A percentile compares a stretch with the other conserved stretches of the same genome.
Conservation (phyloP, 2,329 filamentous ascomycete genomes). For the Fusarium sterilihyphosum region DNA sequence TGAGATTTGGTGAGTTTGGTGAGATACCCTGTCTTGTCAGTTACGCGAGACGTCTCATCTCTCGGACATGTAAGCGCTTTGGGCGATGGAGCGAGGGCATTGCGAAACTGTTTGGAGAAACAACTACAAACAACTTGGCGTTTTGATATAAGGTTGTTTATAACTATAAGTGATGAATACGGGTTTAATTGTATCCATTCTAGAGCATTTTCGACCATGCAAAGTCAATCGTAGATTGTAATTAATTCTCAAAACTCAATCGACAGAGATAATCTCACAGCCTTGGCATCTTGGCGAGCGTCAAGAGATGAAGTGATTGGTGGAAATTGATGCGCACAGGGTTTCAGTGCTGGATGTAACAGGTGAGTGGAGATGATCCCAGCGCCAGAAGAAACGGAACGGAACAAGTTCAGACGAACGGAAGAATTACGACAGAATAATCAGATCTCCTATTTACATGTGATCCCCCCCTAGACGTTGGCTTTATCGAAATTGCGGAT, state of each 20-base stretch:
- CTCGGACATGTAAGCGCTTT: constrained; percentile 30
- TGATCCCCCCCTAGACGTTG: background rate
- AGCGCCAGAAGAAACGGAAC: background rate
- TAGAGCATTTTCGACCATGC: background rate
- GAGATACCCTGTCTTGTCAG: constrained; percentile 24
- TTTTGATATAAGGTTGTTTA: background rate
- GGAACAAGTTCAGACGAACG: constrained; percentile 19
- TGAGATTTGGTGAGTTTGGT: constrained; percentile 1
- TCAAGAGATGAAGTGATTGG: constrained; percentile 13
- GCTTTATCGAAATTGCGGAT: constrained; percentile 13
- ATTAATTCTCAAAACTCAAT: constrained; percentile 2
- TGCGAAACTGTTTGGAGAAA: background rate
- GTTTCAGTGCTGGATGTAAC: constrained; percentile 31
- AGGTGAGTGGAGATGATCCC: constrained; percentile 36
- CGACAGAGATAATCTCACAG: background rate
- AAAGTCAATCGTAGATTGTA: constrained; percentile 5
- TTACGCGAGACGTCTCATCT: constrained; percentile 34
- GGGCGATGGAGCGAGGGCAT: background rate
- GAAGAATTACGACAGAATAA: background rate
- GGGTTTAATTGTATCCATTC: fast-evolving
- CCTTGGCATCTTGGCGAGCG: background rate
- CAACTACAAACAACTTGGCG: background rate
- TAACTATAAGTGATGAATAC: background rate
- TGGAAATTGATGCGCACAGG: constrained; percentile 35
- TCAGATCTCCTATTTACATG: background rate